A percentile compares a stretch with the other conserved stretches of the same genome.
These are phyloP conservation scores for Bocquillonia castaneifolia DNA, from an alignment of 441 rosid species.

Conservation along the genomic window DNA sequence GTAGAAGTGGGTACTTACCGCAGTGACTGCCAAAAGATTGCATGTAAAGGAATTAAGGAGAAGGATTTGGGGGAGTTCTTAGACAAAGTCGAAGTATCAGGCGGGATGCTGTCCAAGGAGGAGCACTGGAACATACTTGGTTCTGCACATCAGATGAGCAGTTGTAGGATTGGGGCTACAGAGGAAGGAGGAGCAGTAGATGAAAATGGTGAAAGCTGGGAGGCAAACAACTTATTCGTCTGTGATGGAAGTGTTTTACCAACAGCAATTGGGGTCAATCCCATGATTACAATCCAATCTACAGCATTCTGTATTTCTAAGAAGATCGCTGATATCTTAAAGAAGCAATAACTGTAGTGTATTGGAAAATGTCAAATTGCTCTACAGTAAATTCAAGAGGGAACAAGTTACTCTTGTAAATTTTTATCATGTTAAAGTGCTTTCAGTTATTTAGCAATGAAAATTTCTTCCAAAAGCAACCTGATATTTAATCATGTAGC, in stretches of 20 bases:
- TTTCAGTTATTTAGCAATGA: too few relatives aligned
- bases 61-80: slow-evolving; percentile 55
- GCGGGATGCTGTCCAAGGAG: slow-evolving; percentile 34
- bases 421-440: too few relatives aligned
- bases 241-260: slow-evolving; percentile 71
- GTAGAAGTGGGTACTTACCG: slow-evolving; percentile 65
- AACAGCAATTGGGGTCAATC: slow-evolving; percentile 60
- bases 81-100: slow-evolving; percentile 34
- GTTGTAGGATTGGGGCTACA: slow-evolving; percentile 57
- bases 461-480: too few relatives aligned
- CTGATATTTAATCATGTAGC: too few relatives aligned
- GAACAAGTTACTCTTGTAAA: too few relatives aligned
- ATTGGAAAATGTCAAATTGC: too few relatives aligned
- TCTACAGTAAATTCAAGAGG: too few relatives aligned
- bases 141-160: slow-evolving; percentile 79
- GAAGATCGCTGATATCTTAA: slow-evolving; percentile 30
- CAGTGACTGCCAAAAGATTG: slow-evolving; percentile 54
- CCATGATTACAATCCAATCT: slow-evolving; percentile 75
- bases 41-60: slow-evolving; percentile 36
- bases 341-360: too few relatives aligned
- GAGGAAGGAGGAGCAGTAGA: slow-evolving; percentile 55
- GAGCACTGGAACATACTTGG: slow-evolving; percentile 38
- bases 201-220: slow-evolving; percentile 69
- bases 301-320: slow-evolving; percentile 63
- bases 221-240: slow-evolving; percentile 50